Conservation (phyloP, 192 early-diverging fungal species). For the Entophlyctis luteolus region DNA sequence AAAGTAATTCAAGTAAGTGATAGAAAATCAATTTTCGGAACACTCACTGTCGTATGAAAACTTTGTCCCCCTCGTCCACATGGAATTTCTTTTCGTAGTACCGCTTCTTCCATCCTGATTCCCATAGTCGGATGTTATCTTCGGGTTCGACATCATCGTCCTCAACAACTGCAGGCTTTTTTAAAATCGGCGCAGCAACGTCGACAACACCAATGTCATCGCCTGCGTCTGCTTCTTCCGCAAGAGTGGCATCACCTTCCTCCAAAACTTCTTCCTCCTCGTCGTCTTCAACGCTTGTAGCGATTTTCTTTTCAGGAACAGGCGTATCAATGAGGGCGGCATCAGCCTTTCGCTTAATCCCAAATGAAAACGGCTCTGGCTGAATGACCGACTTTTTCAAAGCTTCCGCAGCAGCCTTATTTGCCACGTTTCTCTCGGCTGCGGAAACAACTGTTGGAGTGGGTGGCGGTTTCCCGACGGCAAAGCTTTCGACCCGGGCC, state of each 20-base stretch:
- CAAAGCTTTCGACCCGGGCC: neutral
- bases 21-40: neutral
- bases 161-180: constrained; percentile 32
- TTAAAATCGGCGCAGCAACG: constrained; percentile 29
- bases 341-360: constrained; percentile 26
- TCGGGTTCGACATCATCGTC: constrained; percentile 47
- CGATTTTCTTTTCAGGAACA: constrained; percentile 5
- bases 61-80: constrained; percentile 52
- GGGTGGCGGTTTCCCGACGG: neutral
- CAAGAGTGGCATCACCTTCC: constrained; percentile 35
- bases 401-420: constrained; percentile 47
- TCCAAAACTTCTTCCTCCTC: constrained; percentile 34
- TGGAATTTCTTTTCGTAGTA: constrained; percentile 78
- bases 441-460: neutral
- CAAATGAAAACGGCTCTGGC: neutral
- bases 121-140: constrained; percentile 69
- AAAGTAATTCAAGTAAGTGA: too few relatives aligned
- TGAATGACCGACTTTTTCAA: constrained; percentile 16
- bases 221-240: constrained; percentile 44
- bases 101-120: constrained; percentile 69
- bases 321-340: constrained; percentile 6
- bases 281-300: constrained; percentile 30
- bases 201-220: constrained; percentile 45
- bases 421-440: constrained; percentile 15
- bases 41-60: constrained; percentile 46